A percentile compares a stretch with the other conserved stretches of the same genome.
phyloP scores from a whole-genome alignment of 2,329 filamentous ascomycete genomes.

The Phyllosticta citribraziliensis region DNA sequence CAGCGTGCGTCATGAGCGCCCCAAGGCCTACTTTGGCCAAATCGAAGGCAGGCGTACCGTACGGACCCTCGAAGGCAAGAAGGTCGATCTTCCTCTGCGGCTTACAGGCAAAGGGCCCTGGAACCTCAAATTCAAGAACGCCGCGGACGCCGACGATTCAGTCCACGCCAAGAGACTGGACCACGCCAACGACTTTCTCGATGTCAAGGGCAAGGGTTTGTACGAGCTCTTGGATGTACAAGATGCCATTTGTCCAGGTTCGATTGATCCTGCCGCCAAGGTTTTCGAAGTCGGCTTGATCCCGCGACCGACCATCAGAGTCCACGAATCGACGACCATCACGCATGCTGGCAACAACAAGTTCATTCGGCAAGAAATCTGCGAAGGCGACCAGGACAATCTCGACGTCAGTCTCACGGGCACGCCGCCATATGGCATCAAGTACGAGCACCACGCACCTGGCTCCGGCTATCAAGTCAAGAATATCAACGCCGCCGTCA shows the following conservation, averaged over 20 bases:
- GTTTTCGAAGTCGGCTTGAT: conserved; percentile 80
- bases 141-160: conserved; percentile 36
- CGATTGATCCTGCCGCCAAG: conserved; percentile 63
- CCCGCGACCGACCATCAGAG: conserved; percentile 60
- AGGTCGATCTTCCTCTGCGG: conserved; percentile 67
- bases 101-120: conserved; percentile 81
- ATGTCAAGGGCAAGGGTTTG: conserved; percentile 51
- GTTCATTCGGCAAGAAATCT: conserved; percentile 71
- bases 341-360: conserved; percentile 40
- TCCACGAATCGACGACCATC: conserved; percentile 55
- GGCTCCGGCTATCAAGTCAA: conserved; percentile 57
- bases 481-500: conserved; percentile 65
- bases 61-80: conserved; percentile 65
- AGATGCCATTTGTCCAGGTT: conserved; percentile 74
- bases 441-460: conserved; percentile 69
- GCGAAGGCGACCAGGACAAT: conserved; percentile 86
- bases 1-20: conserved; percentile 76
- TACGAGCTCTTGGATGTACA: conserved; percentile 72
- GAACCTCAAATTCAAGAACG: conserved; percentile 65
- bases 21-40: conserved; percentile 74
- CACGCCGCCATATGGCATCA: conserved; percentile 70
- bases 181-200: conserved; percentile 56
- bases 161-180: conserved; percentile 40
- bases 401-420: conserved; percentile 74
- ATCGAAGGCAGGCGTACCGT: conserved; percentile 70